Evolutionary conservation across 2,329 filamentous ascomycete species (phyloP), one percentile per base, ranked within the genome.

Genomic region (Botrytis medusae): DNA sequence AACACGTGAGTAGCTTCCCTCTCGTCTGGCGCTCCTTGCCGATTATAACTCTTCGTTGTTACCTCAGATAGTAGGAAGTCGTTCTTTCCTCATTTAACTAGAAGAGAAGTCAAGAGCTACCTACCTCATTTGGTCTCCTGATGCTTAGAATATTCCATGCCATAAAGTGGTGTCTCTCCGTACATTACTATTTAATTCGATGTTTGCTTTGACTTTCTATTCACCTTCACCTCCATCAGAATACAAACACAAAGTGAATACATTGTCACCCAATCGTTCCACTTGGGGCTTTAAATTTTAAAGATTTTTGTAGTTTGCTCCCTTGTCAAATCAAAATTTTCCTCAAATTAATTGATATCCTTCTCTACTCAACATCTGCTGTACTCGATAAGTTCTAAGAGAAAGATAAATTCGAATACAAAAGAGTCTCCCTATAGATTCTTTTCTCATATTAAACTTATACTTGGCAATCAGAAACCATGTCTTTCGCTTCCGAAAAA

Each of bases 401-500:
- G 29, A 25, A n/a, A 22, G 12, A 57, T 37, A 22, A 12, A 57
- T 57, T 29, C 16, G n/a, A 68, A 40, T 40, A 9, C 34, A 18
- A 32, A 22, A 22, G 25, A 29, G 20, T 6, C 18, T 12, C 22
- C 0, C 22, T 20, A 57, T 7, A 42, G 5, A 54, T 32, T 1
- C 29, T 12, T 25, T 57, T 16, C 5, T 34, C 32, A 34, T 22
- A 37, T 37, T 5, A 18, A 0, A 37, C 34, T 32, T 18, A 68
- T 25, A 16, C 10, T 0, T 12, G 22, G 29, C 34, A 32, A 32
- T 18, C n/a, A 57, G 40, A 10, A 40, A 57, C n/a, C 29, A 68
- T 68, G 65, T 57, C 65, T 57, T 68, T 57, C n/a, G 29, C 12
- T 37, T 57, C 65, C 16, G 65, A 68, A 1, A 68, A 57, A 57